These are phyloP conservation scores for Malus hybrid DNA, from an alignment of 331 rosid species.

Conservation along the genomic window DNA sequence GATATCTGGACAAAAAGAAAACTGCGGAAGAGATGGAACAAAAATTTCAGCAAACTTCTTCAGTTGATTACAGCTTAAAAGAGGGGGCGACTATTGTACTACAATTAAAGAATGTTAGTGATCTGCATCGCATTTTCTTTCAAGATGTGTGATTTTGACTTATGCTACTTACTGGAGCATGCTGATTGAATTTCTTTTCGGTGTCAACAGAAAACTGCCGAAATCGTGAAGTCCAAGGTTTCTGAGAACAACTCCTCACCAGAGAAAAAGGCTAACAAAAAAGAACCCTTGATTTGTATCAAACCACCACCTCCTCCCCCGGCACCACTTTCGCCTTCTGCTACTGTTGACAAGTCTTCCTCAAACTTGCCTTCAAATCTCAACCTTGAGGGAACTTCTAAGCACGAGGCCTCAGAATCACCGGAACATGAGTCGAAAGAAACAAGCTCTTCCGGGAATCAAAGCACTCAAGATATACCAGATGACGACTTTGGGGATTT, in stretches of 20 bases:
- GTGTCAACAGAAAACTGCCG: conserved; percentile 50
- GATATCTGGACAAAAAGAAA: conserved; percentile 88
- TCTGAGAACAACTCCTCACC: conserved; percentile 41
- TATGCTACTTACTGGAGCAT: not conserved
- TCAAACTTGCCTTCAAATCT: conserved; percentile 28
- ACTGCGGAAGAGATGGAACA: conserved; percentile 98
- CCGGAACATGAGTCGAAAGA: conserved; percentile 28
- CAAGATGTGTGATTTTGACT: not conserved
- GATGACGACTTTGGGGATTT: conserved; percentile 97
- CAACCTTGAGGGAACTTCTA: conserved; percentile 39
- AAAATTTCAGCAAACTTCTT: conserved; percentile 77
- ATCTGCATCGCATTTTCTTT: conserved; percentile 10
- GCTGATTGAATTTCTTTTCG: conserved; percentile 10
- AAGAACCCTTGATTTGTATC: conserved; percentile 41
- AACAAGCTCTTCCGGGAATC: conserved; percentile 29
- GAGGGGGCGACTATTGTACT: conserved; percentile 88
- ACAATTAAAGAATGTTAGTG: conserved; percentile 63
- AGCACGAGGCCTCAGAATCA: conserved; percentile 24
- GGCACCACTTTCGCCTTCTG: conserved; percentile 48
- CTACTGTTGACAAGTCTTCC: conserved; percentile 33
- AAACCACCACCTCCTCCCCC: conserved; percentile 90
- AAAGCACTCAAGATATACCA: conserved; percentile 48
- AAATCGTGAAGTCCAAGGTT: conserved; percentile 49
- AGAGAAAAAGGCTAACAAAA: conserved; percentile 52
- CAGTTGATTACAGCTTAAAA: conserved; percentile 85